Evolutionary conservation across 352 stramenopile genomes (phyloP).

Genomic region (Plasmopara muralis): DNA sequence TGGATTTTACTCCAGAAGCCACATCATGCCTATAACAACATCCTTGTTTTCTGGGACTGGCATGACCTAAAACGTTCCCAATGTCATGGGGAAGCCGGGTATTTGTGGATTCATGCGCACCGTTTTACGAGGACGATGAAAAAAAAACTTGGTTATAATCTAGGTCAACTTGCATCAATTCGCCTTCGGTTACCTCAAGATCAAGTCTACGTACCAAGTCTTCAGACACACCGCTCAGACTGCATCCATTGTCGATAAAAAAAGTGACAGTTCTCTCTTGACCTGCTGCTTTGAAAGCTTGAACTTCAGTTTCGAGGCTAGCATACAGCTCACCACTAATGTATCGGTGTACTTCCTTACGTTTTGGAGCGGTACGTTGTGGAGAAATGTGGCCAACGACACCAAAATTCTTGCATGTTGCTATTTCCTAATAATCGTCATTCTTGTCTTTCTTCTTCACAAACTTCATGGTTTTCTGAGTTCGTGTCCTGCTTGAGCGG

Average conservation of each 20-base stretch:
- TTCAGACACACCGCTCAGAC: background rate
- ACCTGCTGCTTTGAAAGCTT: background rate
- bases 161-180: constrained; percentile 1
- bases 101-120: background rate
- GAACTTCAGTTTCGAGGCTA: background rate
- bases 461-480: background rate
- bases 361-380: background rate
- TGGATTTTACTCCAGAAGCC: background rate
- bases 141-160: background rate
- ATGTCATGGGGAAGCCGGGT: background rate
- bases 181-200: constrained; percentile 1
- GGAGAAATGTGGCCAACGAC: background rate
- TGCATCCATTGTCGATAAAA: background rate
- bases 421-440: constrained; percentile 1
- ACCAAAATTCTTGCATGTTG: constrained; percentile 1
- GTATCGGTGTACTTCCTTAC: background rate
- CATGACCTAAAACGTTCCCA: background rate
- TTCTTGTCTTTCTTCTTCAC: background rate
- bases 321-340: background rate
- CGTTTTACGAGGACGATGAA: background rate
- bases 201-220: background rate
- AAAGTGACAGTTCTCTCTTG: background rate
- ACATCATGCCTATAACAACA: background rate
- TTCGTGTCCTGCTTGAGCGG: background rate
- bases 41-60: background rate